A percentile compares a stretch with the other conserved stretches of the same genome.
phyloP scores from a whole-genome alignment of 306 rosid species.

The Lithocarpus polystachyus region DNA sequence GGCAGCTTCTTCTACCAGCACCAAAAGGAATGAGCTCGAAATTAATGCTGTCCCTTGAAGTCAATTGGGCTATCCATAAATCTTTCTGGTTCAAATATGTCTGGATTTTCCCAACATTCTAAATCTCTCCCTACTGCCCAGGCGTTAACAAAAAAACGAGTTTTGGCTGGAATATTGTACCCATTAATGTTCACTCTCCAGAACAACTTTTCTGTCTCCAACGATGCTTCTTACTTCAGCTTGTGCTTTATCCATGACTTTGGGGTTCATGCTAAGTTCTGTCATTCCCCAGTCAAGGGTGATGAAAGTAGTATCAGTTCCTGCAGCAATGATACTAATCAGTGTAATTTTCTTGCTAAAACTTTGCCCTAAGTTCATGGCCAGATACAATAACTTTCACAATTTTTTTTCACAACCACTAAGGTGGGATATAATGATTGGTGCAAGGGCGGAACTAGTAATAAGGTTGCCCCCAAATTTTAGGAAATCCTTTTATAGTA shows the following conservation, averaged over 20 bases:
- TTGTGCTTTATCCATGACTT: constrained; percentile 54
- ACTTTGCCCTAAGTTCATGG: background rate
- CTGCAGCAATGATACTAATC: constrained; percentile 25
- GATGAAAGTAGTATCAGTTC: constrained; percentile 66
- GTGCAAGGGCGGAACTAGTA: too few relatives aligned
- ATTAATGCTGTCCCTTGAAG: constrained; percentile 53
- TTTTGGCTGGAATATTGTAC: constrained; percentile 55
- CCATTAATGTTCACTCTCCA: constrained; percentile 46
- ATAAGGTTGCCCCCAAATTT: too few relatives aligned
- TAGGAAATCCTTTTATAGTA: too few relatives aligned
- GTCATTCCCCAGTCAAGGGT: constrained; percentile 76
- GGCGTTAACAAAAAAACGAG: constrained; percentile 56
- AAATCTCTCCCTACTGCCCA: constrained; percentile 67
- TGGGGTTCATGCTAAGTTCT: constrained; percentile 53
- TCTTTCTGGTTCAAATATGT: constrained; percentile 57
- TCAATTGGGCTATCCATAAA: constrained; percentile 52
- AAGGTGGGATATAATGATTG: too few relatives aligned
- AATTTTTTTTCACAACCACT: too few relatives aligned
- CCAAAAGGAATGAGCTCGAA: constrained; percentile 68
- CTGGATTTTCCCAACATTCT: constrained; percentile 58
- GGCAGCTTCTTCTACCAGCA: constrained; percentile 71
- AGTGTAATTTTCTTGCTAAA: background rate
- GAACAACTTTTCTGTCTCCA: constrained; percentile 40
- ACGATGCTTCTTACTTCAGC: constrained; percentile 45
- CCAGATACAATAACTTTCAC: too few relatives aligned